A percentile compares a stretch with the other conserved stretches of the same genome.
Conservation (phyloP, 768 basidiomycete genomes). For the Mycena maculata region DNA sequence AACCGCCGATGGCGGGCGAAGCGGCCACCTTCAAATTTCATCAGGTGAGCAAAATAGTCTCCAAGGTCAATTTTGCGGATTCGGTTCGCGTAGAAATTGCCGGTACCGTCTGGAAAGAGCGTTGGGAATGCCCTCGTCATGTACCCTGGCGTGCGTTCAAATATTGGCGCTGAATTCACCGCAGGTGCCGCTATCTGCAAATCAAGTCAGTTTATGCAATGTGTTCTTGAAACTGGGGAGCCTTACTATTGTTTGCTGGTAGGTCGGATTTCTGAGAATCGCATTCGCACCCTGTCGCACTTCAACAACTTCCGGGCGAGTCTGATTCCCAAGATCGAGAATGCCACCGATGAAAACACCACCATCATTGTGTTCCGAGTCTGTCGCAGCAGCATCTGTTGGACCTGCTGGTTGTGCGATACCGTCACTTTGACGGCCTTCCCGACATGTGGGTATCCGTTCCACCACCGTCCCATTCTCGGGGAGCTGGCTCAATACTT, state of each 20-base stretch:
- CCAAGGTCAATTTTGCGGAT: conserved; percentile 12
- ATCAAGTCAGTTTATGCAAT: neutral
- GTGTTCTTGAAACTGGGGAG: neutral
- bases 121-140: conserved; percentile 25
- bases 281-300: conserved; percentile 4
- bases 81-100: conserved; percentile 19
- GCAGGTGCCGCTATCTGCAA: conserved; percentile 12
- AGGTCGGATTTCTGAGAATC: neutral
- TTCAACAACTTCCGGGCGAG: conserved; percentile 3
- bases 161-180: conserved; percentile 10
- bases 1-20: conserved; percentile 29
- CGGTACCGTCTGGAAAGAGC: conserved; percentile 28
- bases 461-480: conserved; percentile 22
- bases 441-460: conserved; percentile 23
- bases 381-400: conserved; percentile 2
- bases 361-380: neutral
- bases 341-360: conserved; percentile 6
- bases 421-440: conserved; percentile 1
- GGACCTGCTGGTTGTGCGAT: conserved; percentile 2
- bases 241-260: conserved; percentile 22
- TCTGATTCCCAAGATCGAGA: conserved; percentile 4
- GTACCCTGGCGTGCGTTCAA: conserved; percentile 27
- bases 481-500: conserved; percentile 16
- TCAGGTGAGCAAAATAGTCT: conserved; percentile 19
- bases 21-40: conserved; percentile 25